Percentiles rank a stretch among this genome's conserved stretches.
Conservation (phyloP, 805 yeast genomes). For the Yamadazyma insecticola region DNA sequence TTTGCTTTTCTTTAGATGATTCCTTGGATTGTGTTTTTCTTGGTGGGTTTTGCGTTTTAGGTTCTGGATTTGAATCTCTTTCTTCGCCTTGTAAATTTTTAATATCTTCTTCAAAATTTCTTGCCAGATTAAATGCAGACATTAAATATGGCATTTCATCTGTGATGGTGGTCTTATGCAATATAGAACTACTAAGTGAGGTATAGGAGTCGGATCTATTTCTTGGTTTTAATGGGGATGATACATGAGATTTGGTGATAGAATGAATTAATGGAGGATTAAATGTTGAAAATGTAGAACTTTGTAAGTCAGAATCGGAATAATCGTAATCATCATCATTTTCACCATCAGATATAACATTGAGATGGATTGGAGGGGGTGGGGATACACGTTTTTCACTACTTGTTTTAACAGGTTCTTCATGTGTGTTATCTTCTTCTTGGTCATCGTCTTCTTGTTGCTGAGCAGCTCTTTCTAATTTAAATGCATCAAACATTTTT, state of each 20-base stretch:
- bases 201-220: constrained; percentile 23
- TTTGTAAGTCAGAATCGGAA: constrained; percentile 24
- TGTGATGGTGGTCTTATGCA: constrained; percentile 50
- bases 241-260: constrained; percentile 22
- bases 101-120: constrained; percentile 50
- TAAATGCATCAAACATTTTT: constrained; percentile 60
- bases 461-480: constrained; percentile 23
- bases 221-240: constrained; percentile 4
- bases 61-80: too few species aligned
- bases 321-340: constrained; percentile 18
- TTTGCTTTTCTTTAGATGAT: constrained; percentile 1
- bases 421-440: constrained; percentile 1
- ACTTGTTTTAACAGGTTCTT: background rate
- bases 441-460: constrained; percentile 1
- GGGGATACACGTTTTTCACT: background rate
- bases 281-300: constrained; percentile 15
- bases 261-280: constrained; percentile 37
- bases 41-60: background rate
- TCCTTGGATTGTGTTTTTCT: constrained; percentile 1
- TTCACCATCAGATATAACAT: constrained; percentile 4
- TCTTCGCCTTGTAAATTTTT: constrained; percentile 19
- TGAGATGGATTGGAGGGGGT: constrained; percentile 1
- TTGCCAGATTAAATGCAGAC: constrained; percentile 64
- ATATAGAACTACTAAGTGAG: constrained; percentile 28
- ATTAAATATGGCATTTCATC: constrained; percentile 64